These are phyloP conservation scores for Mucor circinelloides DNA, from an alignment of 371 early-diverging fungal species.

Conservation along the genomic window DNA sequence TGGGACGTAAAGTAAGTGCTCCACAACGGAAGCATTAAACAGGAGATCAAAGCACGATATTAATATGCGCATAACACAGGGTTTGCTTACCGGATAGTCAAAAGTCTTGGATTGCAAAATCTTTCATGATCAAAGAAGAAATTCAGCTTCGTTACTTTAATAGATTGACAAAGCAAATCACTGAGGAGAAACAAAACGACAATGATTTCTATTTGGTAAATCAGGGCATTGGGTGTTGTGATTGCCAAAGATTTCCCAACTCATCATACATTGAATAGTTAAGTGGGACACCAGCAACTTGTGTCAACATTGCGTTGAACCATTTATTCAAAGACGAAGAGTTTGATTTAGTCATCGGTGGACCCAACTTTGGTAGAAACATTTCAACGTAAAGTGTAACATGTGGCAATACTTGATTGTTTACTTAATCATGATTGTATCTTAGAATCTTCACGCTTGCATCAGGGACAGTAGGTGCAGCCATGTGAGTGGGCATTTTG, in stretches of 20 bases:
- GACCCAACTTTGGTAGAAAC: conserved; percentile 50
- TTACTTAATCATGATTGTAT: not conserved
- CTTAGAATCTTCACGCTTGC: conserved; percentile 40
- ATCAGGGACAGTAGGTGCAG: conserved; percentile 52
- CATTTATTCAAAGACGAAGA: conserved; percentile 38
- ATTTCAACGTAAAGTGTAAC: conserved; percentile 32
- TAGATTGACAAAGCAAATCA: conserved; percentile 26
- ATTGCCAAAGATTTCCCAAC: not conserved
- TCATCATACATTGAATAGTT: conserved; percentile 18
- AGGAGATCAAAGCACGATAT: not conserved
- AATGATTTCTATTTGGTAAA: conserved; percentile 43
- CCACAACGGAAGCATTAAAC: not conserved
- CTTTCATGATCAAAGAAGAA: conserved; percentile 51
- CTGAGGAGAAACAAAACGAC: conserved; percentile 20
- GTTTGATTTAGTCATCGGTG: conserved; percentile 49
- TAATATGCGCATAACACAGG: conserved; percentile 11
- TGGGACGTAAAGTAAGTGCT: conserved; percentile 44
- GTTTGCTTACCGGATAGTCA: conserved; percentile 47
- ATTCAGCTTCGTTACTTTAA: conserved; percentile 40
- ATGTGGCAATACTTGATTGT: not conserved
- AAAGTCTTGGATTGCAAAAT: conserved; percentile 54
- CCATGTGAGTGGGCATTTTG: conserved; percentile 25
- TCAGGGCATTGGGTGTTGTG: not conserved
- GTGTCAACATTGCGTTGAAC: conserved; percentile 44
- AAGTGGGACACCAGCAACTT: conserved; percentile 48